phyloP scores from a whole-genome alignment of 225 moss, liverwort and hornwort genomes.

The Sphagnum contortum region DNA sequence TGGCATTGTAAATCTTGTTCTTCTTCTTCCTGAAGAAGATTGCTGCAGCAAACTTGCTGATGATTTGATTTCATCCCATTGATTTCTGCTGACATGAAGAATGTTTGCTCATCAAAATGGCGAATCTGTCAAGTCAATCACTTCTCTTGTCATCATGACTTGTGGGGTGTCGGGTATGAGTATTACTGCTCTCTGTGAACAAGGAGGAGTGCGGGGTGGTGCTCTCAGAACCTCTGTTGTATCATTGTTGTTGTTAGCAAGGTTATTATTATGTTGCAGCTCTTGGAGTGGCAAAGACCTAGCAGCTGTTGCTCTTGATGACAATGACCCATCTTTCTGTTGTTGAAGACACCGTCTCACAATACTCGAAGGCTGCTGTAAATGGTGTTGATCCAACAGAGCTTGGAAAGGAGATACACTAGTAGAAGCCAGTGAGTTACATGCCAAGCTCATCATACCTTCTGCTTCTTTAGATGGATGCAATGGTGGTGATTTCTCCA shows the following conservation, averaged over 20 bases:
- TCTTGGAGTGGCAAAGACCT: constrained; percentile 10
- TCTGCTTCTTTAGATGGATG: no score
- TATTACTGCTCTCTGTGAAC: constrained; percentile 29
- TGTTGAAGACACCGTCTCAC: constrained; percentile 44
- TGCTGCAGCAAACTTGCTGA: no score
- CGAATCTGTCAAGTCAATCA: constrained; percentile 55
- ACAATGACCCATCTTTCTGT: constrained; percentile 7
- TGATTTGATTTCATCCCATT: no score
- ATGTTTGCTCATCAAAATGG: constrained; percentile 4
- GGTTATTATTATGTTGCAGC: constrained; percentile 4
- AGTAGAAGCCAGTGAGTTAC: no score
- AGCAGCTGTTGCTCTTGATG: not conserved
- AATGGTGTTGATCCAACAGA: constrained; percentile 31
- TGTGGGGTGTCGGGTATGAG: constrained; percentile 44
- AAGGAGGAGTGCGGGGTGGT: constrained; percentile 22
- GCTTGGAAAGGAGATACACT: constrained; percentile 36
- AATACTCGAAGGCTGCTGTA: constrained; percentile 41
- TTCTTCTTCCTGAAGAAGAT: no score
- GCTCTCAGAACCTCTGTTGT: constrained; percentile 4
- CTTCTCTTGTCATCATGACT: constrained; percentile 32
- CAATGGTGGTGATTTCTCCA: no score
- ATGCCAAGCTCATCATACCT: no score
- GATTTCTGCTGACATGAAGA: no score
- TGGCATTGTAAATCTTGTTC: no score
- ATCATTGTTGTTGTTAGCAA: no score